Conservation (phyloP, 345 rosid genomes). For the Garcia nutans region DNA sequence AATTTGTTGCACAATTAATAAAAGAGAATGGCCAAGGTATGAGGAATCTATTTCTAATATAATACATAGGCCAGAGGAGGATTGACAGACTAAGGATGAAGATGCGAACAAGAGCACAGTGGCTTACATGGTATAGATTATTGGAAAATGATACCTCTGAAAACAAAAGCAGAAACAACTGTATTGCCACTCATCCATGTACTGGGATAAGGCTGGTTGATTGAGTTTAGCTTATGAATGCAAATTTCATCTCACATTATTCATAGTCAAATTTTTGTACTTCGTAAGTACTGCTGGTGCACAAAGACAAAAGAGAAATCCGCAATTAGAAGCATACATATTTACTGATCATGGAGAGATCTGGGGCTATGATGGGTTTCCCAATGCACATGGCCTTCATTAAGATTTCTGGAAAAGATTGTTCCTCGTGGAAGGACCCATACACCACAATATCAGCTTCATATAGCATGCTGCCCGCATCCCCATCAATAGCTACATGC, state of each 20-base stretch:
- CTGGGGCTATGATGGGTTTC: conserved; percentile 81
- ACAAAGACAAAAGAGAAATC: conserved; percentile 8
- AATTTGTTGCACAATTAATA: not conserved
- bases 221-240: not conserved
- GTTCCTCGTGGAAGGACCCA: conserved; percentile 91
- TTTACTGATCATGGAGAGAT: conserved; percentile 68
- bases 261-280: not conserved
- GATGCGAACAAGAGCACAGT: not conserved
- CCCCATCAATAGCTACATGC: conserved; percentile 50
- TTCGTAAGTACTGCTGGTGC: not conserved
- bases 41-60: not conserved
- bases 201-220: not conserved
- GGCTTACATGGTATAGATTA: not conserved
- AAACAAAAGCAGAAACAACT: not conserved
- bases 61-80: not conserved
- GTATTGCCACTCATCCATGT: not conserved
- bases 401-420: conserved; percentile 81
- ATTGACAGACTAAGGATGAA: not conserved
- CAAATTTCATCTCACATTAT: not conserved
- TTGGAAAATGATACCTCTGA: not conserved
- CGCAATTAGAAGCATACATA: conserved; percentile 51
- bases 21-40: not conserved
- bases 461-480: conserved; percentile 49
- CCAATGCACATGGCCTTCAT: conserved; percentile 73
- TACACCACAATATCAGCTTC: conserved; percentile 76